Percentiles rank a stretch among this genome's conserved stretches.
phyloP scores from a whole-genome alignment of 108 stramenopile genomes.

The Skeletonema menzelii region DNA sequence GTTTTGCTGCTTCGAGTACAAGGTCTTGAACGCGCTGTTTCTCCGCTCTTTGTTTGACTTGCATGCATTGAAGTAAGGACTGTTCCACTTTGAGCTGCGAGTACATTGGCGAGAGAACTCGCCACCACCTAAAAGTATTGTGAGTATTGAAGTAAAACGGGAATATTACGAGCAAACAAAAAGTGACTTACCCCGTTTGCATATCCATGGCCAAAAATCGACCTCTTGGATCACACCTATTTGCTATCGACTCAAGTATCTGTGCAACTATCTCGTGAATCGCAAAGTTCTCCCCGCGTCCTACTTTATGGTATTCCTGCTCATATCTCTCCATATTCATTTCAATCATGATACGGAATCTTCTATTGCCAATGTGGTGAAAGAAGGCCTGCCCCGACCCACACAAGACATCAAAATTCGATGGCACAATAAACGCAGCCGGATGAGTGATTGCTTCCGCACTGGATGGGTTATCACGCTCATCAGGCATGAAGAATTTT shows the following conservation, averaged over 20 bases:
- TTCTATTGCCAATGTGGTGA: constrained; percentile 40
- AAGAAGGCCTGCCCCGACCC: constrained; percentile 25
- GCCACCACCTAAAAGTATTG: constrained; percentile 6
- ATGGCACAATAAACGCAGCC: constrained; percentile 17
- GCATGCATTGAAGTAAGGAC: constrained; percentile 38
- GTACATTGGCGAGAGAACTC: constrained; percentile 22
- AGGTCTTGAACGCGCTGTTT: not conserved
- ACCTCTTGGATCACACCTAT: constrained; percentile 27
- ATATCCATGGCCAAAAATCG: constrained; percentile 44
- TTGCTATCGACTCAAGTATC: constrained; percentile 10
- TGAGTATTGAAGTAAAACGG: no score
- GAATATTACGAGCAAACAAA: no score
- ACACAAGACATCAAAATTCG: constrained; percentile 38
- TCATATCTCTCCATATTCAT: constrained; percentile 29
- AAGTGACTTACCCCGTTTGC: constrained; percentile 10
- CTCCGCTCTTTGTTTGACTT: constrained; percentile 9
- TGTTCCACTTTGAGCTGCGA: constrained; percentile 31
- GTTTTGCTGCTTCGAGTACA: not conserved
- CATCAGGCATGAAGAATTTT: constrained; percentile 18
- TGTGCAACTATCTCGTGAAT: constrained; percentile 24
- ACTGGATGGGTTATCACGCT: not conserved
- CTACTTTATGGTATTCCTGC: not conserved
- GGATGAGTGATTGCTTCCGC: not conserved
- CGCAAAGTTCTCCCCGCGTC: not conserved
- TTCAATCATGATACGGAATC: constrained; percentile 40